phyloP scores from a whole-genome alignment of 2,329 filamentous ascomycete genomes.

The Chrysoporthe puriensis region DNA sequence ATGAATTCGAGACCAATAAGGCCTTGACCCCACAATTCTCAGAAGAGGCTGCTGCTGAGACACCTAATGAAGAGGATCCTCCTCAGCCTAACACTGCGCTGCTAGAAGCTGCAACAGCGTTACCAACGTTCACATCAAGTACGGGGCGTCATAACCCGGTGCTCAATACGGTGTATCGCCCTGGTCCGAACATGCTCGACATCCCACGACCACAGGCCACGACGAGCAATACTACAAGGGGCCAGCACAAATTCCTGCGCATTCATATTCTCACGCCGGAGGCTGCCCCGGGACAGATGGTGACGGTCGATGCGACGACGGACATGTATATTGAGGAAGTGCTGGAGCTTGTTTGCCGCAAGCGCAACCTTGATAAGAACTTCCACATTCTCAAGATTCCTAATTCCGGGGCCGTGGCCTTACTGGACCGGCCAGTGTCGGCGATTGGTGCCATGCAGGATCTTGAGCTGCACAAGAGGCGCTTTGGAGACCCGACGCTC shows the following conservation, averaged over 20 bases:
- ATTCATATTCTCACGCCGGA: constrained; percentile 74
- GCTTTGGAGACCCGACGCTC: constrained; percentile 54
- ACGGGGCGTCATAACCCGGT: constrained; percentile 57
- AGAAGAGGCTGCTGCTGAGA: constrained; percentile 50
- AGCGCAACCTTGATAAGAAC: constrained; percentile 77
- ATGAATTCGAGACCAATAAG: constrained; percentile 72
- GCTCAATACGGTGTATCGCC: constrained; percentile 62
- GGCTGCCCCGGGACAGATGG: constrained; percentile 71
- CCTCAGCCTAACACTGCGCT: constrained; percentile 46
- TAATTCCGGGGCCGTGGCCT: constrained; percentile 73
- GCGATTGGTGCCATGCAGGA: constrained; percentile 76
- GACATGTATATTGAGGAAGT: constrained; percentile 85
- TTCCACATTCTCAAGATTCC: constrained; percentile 79
- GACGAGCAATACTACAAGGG: constrained; percentile 52
- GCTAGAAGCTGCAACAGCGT: constrained; percentile 18
- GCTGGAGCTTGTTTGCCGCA: constrained; percentile 76
- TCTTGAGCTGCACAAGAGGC: constrained; percentile 74
- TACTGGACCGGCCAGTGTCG: constrained; percentile 77
- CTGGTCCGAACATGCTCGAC: constrained; percentile 59
- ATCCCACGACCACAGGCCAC: constrained; percentile 53
- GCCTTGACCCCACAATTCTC: constrained; percentile 68
- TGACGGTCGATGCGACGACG: constrained; percentile 76
- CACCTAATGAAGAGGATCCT: constrained; percentile 48
- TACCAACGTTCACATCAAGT: constrained; percentile 11
- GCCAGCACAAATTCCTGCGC: constrained; percentile 70